These are phyloP conservation scores for Hepatocystis sp. DNA, from an alignment of 169 alveolate species.

Conservation along the genomic window DNA sequence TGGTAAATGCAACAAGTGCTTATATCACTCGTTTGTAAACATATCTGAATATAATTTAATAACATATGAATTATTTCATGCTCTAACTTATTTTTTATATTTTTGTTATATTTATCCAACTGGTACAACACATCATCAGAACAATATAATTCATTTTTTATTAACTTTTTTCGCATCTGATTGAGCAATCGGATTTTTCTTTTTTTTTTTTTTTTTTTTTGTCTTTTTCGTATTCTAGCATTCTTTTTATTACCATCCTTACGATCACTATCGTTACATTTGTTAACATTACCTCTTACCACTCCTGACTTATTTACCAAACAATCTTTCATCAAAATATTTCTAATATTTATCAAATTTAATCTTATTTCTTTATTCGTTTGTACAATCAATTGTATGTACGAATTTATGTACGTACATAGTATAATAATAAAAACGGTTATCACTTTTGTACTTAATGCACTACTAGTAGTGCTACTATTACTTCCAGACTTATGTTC, in stretches of 20 bases:
- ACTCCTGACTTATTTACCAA: background rate
- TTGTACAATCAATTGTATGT: slow-evolving; percentile 29
- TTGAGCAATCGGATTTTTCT: slow-evolving; percentile 19
- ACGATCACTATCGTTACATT: background rate
- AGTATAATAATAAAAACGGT: slow-evolving; percentile 48
- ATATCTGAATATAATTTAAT: slow-evolving; percentile 25
- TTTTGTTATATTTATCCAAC: slow-evolving; percentile 36
- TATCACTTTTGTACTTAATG: slow-evolving; percentile 20
- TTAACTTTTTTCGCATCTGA: slow-evolving; percentile 36
- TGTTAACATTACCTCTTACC: background rate
- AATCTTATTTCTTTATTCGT: slow-evolving; percentile 42
- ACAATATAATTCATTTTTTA: slow-evolving; percentile 69
- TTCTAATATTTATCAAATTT: slow-evolving; percentile 33
- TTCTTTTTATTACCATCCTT: background rate
- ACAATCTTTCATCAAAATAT: slow-evolving; percentile 24
- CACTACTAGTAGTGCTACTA: too few relatives aligned
- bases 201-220: slow-evolving; percentile 3
- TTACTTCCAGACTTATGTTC: too few relatives aligned
- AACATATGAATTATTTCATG: slow-evolving; percentile 39
- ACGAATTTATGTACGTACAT: slow-evolving; percentile 48
- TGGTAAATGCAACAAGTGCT: slow-evolving; percentile 57
- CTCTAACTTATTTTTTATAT: slow-evolving; percentile 53
- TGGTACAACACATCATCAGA: slow-evolving; percentile 49
- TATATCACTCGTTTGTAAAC: slow-evolving; percentile 66
- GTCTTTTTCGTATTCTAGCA: background rate